Conservation (phyloP, 2,329 filamentous ascomycete genomes). For the Apiospora malaysiana region DNA sequence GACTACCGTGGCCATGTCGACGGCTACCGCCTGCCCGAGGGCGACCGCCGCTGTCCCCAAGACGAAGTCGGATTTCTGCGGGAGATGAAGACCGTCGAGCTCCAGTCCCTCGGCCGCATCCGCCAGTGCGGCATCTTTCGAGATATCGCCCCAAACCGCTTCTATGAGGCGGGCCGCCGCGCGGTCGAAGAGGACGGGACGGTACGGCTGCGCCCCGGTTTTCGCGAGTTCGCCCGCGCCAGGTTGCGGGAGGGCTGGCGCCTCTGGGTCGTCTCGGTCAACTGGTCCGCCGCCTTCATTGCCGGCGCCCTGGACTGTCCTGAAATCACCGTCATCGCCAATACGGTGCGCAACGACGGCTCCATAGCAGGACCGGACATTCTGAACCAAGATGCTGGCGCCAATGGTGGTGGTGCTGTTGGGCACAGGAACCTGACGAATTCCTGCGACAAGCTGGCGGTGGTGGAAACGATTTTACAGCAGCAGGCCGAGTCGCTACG, state of each 20-base stretch:
- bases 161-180: slow-evolving; percentile 46
- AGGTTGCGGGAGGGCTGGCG: slow-evolving; percentile 40
- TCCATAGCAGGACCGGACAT: slow-evolving; percentile 48
- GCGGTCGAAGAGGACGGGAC: slow-evolving; percentile 43
- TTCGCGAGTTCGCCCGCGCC: slow-evolving; percentile 40
- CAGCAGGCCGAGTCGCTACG: slow-evolving; percentile 26
- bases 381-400: slow-evolving; percentile 30
- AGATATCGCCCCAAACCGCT: slow-evolving; percentile 40
- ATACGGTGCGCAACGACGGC: slow-evolving; percentile 48
- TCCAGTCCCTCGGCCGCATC: slow-evolving; percentile 52
- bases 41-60: slow-evolving; percentile 40
- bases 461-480: slow-evolving; percentile 41
- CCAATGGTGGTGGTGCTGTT: slow-evolving; percentile 28
- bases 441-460: slow-evolving; percentile 53
- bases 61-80: slow-evolving; percentile 52
- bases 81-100: slow-evolving; percentile 51
- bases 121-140: slow-evolving; percentile 51
- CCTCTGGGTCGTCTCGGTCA: slow-evolving; percentile 55
- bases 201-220: slow-evolving; percentile 46
- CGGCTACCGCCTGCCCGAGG: slow-evolving; percentile 40
- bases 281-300: slow-evolving; percentile 57
- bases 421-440: slow-evolving; percentile 43
- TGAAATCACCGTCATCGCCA: slow-evolving; percentile 48
- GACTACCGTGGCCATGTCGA: slow-evolving; percentile 48
- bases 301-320: slow-evolving; percentile 46